Base-by-base conservation (phyloP, 805 yeast genomes). In the Sugiyamaella qingdaonensis region DNA sequence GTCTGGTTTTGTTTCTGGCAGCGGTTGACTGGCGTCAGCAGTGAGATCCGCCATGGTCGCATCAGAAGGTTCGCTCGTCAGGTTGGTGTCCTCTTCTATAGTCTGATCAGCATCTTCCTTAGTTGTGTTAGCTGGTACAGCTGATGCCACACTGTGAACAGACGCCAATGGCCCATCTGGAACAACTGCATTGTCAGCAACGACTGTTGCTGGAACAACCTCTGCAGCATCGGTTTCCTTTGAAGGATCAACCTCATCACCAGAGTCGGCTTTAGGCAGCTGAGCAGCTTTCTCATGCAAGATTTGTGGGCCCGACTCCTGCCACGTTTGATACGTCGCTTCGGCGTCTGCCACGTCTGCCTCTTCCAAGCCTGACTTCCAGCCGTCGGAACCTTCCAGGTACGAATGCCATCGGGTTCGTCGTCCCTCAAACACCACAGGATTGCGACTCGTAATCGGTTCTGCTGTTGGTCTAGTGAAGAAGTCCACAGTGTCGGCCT, bases 401-500 rank as follows among this genome's bases (percentile, higher is more conserved):
- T 75, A 72, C 10, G 66, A 69, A 41, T 63, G 63, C 46, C 81
- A 67, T 10, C 66, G 58, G 2, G 46, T 27, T 35, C 54, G 48
- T n/a, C 66, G 51, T 7, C 33, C 52, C 3, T 48, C 53, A 21
- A 55, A 42, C 10, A 55, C 51, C 37, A 39, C 43, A 11, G 46
- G 43, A 2, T 54, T 51, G 24, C 58, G 24, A n/a, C 31, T 29
- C 9, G 55, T 27, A 2, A 51, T 49, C n/a, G 53, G 34, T 13
- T 39, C 72, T 55, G 74, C 82, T 14, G 80, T 72, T 0, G 83
- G 71, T 48, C 95, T 76, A 2, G 88, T 78, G 62, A 86, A 89
- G 58, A 84, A 85, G 71, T 94, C 99, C 58, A 78, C 81, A 0
- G 96, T 81, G 4, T 78, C 83, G 3, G 85, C 78, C 64, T 88